A percentile compares a stretch with the other conserved stretches of the same genome.
Conservation (phyloP, 352 stramenopile species). For the Pythium phragmiticola region DNA sequence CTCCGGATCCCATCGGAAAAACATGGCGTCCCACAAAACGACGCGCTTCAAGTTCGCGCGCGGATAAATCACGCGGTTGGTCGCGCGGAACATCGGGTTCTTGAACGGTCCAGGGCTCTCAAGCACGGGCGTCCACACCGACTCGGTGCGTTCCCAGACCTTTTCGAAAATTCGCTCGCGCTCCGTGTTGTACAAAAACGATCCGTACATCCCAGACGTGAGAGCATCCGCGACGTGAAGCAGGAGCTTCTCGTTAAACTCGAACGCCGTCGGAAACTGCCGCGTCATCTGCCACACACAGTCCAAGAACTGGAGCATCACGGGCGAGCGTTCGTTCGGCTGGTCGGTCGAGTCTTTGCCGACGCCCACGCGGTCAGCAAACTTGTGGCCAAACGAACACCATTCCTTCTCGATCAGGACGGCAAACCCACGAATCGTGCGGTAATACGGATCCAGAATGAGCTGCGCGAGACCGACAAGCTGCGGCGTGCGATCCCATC, state of each 20-base stretch:
- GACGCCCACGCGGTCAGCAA: conserved; percentile 79
- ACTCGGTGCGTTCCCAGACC: conserved; percentile 85
- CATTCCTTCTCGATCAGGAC: conserved; percentile 86
- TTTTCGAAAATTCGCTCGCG: conserved; percentile 80
- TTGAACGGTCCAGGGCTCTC: conserved; percentile 63
- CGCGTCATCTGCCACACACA: conserved; percentile 88
- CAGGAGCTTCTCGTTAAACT: conserved; percentile 89
- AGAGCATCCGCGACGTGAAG: conserved; percentile 77
- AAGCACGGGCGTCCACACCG: conserved; percentile 79
- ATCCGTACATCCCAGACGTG: conserved; percentile 77
- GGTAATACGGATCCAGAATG: conserved; percentile 86
- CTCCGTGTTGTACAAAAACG: conserved; percentile 86
- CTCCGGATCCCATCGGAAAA: conserved; percentile 84
- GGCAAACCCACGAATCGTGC: conserved; percentile 80
- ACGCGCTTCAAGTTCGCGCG: conserved; percentile 86
- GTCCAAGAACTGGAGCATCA: conserved; percentile 88
- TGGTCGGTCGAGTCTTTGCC: conserved; percentile 78
- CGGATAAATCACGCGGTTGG: conserved; percentile 80
- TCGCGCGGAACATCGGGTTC: conserved; percentile 76
- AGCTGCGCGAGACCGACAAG: conserved; percentile 77
- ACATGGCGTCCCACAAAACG: conserved; percentile 85
- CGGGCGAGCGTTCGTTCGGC: conserved; percentile 79
- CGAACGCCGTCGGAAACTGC: conserved; percentile 86
- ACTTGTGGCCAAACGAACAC: conserved; percentile 91
- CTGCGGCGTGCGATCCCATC: conserved; percentile 86